Base-by-base conservation (phyloP, 1,284 basidiomycete genomes). In the Heterobasidion occidentale region DNA sequence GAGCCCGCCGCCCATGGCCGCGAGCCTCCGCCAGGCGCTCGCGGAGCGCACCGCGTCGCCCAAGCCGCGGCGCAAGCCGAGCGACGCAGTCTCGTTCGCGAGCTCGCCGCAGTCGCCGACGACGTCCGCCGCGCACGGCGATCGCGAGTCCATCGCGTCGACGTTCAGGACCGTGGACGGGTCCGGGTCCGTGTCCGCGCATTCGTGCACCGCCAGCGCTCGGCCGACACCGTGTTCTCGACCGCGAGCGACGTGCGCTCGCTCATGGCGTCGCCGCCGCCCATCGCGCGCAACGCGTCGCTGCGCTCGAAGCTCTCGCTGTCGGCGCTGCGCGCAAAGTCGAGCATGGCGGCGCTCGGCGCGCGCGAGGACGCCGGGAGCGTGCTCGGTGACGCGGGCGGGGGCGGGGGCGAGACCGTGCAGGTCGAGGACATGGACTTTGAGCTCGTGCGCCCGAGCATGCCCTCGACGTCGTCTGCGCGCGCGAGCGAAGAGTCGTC, bases 381-480 rank as follows among this genome's bases (percentile, higher is more conserved):
- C 17, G 48, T 42, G 17, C 56, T 69, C 60, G 53, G 64, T 53
- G 57, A 70, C 59, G 59, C 54, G 20, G 12, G 38, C 6, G 36
- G 62, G 7, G 70, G 71, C 19, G 70, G 2, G 15, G 38, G 72
- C 38, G 74, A 80, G 60, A 79, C 71, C 1, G 77, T 91, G 7
- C 87, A 90, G 56, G 84, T 90, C 9, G 73, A 88, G 64, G 84
- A 90, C 62, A 85, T 84, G 74, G 88, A 90, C 64, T 91, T 91
- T 62, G 87, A 90, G 70, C 77, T 90, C 20, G 75, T 91, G 46
- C 75, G 78, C 27, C 88, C 88, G 0, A 75, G 72, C 11, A 63
- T 85, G 7, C 68, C 77, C 0, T 72, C 72, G 20, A 63, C 76
- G 36, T 65, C 74, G 1, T n/a, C 38, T n/a, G 70, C 77, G 5